Conservation (phyloP, 73 alveolate genomes). For the Halteria grandinella region DNA sequence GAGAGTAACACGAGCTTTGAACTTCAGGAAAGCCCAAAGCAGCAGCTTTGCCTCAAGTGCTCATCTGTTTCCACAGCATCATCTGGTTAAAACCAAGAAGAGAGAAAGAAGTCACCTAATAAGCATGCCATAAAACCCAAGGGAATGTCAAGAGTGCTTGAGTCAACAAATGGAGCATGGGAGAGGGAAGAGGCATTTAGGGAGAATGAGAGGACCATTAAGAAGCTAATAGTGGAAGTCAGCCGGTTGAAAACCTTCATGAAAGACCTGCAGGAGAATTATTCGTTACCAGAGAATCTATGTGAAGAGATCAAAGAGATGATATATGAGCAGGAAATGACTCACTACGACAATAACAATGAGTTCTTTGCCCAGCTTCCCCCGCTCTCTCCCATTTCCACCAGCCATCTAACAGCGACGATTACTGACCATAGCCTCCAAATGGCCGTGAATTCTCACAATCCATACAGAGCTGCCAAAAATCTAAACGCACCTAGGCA, state of each 20-base stretch:
- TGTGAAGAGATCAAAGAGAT: constrained; percentile 41
- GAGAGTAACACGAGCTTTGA: too few relatives aligned
- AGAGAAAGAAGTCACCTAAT: too few relatives aligned
- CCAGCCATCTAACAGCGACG: constrained; percentile 14
- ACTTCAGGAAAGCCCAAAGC: too few relatives aligned
- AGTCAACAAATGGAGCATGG: too few relatives aligned
- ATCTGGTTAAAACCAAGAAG: too few relatives aligned
- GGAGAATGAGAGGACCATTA: constrained; percentile 46
- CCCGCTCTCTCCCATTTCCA: constrained; percentile 39
- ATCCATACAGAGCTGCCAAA: background rate
- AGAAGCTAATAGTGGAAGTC: constrained; percentile 45
- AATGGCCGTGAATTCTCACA: background rate
- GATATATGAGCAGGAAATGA: constrained; percentile 37
- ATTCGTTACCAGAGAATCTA: constrained; percentile 43
- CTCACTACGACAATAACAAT: constrained; percentile 48
- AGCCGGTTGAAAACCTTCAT: constrained; percentile 5
- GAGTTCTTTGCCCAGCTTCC: constrained; percentile 53
- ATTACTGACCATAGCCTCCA: background rate
- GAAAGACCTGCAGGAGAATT: constrained; percentile 18
- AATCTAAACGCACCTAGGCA: background rate
- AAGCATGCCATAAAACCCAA: too few relatives aligned
- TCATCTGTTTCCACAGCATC: too few relatives aligned
- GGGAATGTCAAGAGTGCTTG: too few relatives aligned
- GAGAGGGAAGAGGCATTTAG: constrained; percentile 31
- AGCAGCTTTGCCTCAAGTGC: too few relatives aligned